Conservation (phyloP, 2,329 filamentous ascomycete species). For the Fusarium pseudograminearum region DNA sequence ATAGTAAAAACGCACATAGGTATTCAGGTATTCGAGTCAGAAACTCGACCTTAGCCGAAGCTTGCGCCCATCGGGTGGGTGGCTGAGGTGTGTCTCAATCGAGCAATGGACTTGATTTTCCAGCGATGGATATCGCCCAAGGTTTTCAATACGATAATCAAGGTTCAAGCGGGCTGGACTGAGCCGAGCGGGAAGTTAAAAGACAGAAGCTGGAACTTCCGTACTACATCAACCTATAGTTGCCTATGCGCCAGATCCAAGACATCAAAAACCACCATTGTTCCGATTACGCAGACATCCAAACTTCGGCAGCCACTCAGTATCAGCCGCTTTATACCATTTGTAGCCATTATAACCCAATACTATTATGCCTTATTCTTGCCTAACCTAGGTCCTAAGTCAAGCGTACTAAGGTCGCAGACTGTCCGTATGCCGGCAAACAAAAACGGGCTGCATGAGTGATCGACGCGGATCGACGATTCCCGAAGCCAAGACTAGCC, state of each 20-base stretch:
- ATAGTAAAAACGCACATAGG: neutral
- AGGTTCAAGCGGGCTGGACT: neutral
- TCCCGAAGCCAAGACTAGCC: slow-evolving; percentile 31
- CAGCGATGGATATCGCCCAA: neutral
- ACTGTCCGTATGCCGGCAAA: neutral
- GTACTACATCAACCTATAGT: neutral
- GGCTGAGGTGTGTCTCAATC: slow-evolving; percentile 5
- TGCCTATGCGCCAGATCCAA: neutral
- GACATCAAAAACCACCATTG: slow-evolving; percentile 7
- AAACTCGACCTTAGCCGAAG: slow-evolving; percentile 3
- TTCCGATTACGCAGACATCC: neutral
- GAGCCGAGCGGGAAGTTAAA: neutral
- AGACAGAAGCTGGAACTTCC: neutral
- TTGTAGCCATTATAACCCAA: neutral
- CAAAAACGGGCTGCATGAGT: slow-evolving; percentile 29
- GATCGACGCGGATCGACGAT: slow-evolving; percentile 42
- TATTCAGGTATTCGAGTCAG: neutral
- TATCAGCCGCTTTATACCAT: neutral
- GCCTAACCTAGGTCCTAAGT: neutral
- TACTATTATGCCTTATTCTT: neutral
- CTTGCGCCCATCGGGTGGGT: neutral
- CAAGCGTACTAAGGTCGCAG: neutral
- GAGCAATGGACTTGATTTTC: neutral
- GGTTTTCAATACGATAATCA: neutral
- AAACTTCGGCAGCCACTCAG: slow-evolving; percentile 5